phyloP scores from a whole-genome alignment of 2,329 filamentous ascomycete genomes.

The Colletotrichum sp. region DNA sequence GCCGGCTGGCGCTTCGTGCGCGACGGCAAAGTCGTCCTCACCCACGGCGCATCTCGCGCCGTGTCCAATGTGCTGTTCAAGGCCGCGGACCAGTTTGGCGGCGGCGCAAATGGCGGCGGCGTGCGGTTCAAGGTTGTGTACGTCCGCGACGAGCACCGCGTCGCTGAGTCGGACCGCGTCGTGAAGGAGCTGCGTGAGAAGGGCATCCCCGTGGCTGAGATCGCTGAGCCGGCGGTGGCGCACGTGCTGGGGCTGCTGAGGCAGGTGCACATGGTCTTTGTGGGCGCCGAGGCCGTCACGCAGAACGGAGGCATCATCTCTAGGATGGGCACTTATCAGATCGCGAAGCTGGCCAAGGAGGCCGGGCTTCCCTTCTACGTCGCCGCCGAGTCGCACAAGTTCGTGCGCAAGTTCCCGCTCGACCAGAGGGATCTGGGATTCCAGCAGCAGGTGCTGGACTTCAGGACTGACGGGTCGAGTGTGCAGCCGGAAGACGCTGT shows the following conservation, averaged over 20 bases:
- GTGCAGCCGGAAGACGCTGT: constrained; percentile 62
- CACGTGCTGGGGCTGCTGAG: constrained; percentile 68
- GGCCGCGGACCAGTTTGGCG: constrained; percentile 68
- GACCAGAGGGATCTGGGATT: constrained; percentile 82
- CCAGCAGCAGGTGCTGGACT: constrained; percentile 78
- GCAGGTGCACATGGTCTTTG: constrained; percentile 69
- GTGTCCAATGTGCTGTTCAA: constrained; percentile 78
- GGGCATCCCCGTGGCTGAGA: constrained; percentile 78
- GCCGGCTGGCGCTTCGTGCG: constrained; percentile 80
- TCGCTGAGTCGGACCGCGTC: constrained; percentile 70
- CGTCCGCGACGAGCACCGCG: constrained; percentile 62
- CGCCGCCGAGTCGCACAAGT: constrained; percentile 95
- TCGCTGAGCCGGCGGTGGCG: constrained; percentile 68
- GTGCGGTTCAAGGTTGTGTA: constrained; percentile 86
- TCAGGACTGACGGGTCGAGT: constrained; percentile 58
- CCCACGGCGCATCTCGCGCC: constrained; percentile 85
- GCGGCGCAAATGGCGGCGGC: constrained; percentile 57
- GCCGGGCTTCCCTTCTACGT: constrained; percentile 84
- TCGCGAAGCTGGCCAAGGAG: constrained; percentile 77
- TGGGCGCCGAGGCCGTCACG: constrained; percentile 84
- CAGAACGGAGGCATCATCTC: constrained; percentile 95
- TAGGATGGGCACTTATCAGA: constrained; percentile 83
- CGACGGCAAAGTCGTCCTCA: constrained; percentile 83
- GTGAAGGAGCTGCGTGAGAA: constrained; percentile 73
- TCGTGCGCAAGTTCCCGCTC: constrained; percentile 84